These are phyloP conservation scores for Viola pubescens DNA, from an alignment of 441 rosid genomes.

Conservation along the genomic window DNA sequence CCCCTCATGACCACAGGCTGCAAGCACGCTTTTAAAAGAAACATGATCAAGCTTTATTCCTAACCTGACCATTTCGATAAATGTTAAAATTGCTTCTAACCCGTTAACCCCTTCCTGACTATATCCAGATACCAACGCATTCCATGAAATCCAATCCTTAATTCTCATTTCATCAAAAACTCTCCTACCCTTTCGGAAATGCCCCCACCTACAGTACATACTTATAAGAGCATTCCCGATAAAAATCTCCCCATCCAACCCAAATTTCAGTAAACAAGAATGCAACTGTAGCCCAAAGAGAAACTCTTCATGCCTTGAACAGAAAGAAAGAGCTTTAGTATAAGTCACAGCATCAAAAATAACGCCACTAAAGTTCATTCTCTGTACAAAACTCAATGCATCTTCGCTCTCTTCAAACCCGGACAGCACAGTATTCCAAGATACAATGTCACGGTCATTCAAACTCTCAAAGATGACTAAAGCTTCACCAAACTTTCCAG, in stretches of 20 bases:
- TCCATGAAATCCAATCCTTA: conserved; percentile 77
- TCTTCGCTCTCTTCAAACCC: conserved; percentile 47
- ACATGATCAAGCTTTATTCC: conserved; percentile 71
- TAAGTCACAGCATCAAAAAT: conserved; percentile 57
- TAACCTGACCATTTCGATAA: conserved; percentile 49
- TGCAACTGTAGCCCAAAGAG: conserved; percentile 64
- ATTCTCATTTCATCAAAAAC: conserved; percentile 54
- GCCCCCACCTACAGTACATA: conserved; percentile 54
- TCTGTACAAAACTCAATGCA: conserved; percentile 44
- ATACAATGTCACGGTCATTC: conserved; percentile 57
- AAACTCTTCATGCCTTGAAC: conserved; percentile 50
- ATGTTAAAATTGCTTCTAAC: conserved; percentile 41
- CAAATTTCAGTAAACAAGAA: conserved; percentile 40
- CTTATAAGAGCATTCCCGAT: conserved; percentile 71
- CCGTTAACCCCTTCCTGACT: conserved; percentile 50
- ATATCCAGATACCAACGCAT: conserved; percentile 73
- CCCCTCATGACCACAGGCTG: conserved; percentile 63
- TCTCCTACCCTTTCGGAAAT: conserved; percentile 42
- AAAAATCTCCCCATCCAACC: conserved; percentile 47
- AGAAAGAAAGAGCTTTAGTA: conserved; percentile 52
- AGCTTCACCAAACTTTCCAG: conserved; percentile 41
- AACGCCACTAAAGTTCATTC: conserved; percentile 47
- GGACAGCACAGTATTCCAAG: conserved; percentile 83
- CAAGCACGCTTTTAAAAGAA: conserved; percentile 57
- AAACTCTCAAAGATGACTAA: conserved; percentile 51